Evolutionary conservation across 192 early-diverging fungal species (phyloP).

Genomic region (Gigaspora rosea): DNA sequence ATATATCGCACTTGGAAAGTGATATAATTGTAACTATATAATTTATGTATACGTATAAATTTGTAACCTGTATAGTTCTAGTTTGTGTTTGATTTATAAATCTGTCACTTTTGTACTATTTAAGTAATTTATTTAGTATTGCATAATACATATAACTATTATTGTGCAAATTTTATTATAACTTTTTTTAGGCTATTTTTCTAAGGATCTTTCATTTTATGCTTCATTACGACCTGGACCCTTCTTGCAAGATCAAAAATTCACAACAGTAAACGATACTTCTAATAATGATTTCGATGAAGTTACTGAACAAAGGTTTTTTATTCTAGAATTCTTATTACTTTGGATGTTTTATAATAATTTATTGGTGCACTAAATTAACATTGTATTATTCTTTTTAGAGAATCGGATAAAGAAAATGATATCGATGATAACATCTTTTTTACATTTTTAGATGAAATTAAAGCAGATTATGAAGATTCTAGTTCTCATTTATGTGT

Average conservation of each 20-base stretch:
- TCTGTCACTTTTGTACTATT: too few species aligned
- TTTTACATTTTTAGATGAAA: slow-evolving; percentile 11
- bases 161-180: not conserved
- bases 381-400: too few species aligned
- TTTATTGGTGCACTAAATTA: too few species aligned
- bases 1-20: slow-evolving; percentile 9
- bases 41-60: too few species aligned
- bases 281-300: slow-evolving; percentile 14
- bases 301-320: slow-evolving; percentile 10
- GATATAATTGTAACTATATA: not conserved
- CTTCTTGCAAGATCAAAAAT: slow-evolving; percentile 5
- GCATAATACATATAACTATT: too few species aligned
- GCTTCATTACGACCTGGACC: not conserved
- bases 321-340: too few species aligned
- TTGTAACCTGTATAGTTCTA: too few species aligned
- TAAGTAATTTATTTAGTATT: too few species aligned
- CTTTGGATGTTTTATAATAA: too few species aligned
- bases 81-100: too few species aligned
- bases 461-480: slow-evolving; percentile 9
- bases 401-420: not conserved
- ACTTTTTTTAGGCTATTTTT: slow-evolving; percentile 4
- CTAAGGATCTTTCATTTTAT: slow-evolving; percentile 9
- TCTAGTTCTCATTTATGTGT: not conserved
- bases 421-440: not conserved
- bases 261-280: not conserved